Evolutionary conservation across 2,329 filamentous ascomycete genomes (phyloP).

Genomic region (Lachnellula willkommii): DNA sequence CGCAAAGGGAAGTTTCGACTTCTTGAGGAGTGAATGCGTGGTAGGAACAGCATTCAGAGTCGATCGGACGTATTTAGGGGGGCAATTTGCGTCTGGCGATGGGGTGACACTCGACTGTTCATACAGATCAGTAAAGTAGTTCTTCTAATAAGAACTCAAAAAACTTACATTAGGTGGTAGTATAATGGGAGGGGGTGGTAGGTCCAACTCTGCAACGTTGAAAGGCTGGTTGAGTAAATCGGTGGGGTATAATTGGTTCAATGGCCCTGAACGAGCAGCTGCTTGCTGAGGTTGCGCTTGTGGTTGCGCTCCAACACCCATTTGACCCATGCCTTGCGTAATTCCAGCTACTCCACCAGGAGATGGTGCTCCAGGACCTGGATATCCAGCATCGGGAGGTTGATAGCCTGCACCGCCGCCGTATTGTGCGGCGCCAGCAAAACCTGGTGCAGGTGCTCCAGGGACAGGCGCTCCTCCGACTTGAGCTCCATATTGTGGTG

Average conservation of each 20-base stretch:
- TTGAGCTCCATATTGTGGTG: constrained; percentile 25
- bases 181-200: constrained; percentile 84
- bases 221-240: constrained; percentile 91
- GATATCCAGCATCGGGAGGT: constrained; percentile 62
- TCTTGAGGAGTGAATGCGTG: constrained; percentile 88
- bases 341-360: constrained; percentile 57
- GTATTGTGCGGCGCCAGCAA: constrained; percentile 30
- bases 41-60: constrained; percentile 92
- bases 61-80: constrained; percentile 89
- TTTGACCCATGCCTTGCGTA: constrained; percentile 75
- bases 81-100: constrained; percentile 85
- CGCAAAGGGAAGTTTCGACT: constrained; percentile 91
- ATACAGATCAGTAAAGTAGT: constrained; percentile 35
- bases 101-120: constrained; percentile 79
- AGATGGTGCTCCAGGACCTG: constrained; percentile 41
- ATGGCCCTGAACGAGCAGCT: constrained; percentile 45
- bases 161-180: constrained; percentile 81
- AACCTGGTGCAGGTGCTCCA: constrained; percentile 32
- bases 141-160: neutral
- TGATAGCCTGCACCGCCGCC: constrained; percentile 55
- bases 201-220: constrained; percentile 86
- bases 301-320: constrained; percentile 52
- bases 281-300: constrained; percentile 44
- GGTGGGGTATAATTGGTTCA: constrained; percentile 89
- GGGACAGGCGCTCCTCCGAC: constrained; percentile 37